Evolutionary conservation across 257 asterid species (phyloP), one percentile per base, ranked within the genome.

Genomic region (Solanum bukasovii): DNA sequence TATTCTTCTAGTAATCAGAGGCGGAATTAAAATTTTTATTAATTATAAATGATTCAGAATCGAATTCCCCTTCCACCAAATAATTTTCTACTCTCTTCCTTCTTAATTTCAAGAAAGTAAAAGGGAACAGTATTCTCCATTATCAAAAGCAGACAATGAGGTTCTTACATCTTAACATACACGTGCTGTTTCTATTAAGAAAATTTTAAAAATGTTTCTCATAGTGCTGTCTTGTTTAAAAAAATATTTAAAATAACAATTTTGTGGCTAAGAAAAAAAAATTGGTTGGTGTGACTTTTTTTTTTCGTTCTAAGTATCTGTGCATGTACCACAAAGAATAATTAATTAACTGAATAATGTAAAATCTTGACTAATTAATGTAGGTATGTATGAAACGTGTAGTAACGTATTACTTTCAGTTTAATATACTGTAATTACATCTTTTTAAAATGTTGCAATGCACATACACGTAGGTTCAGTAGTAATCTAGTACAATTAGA

Each of bases 61-160:
- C 4, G 21, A 34, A 18, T 18, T 34, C 16, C 27, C 7, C 8
- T 4, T 34, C 81, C 14, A 9, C 16, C 7, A 20, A 34, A 73
- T 73, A 18, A 9, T 73, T 73, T 13, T 33, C 16, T 73, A 34
- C 16, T 5, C 23, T 33, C 21, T 5, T 21, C 16, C 29, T 13
- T 35, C 82, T 35, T 74, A 74, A 37, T 74, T 52, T 74, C 83
- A 75, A 37, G 56, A 75, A 74, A 75, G 83, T 75, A 37, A 75
- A 74, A 23, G 5, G 49, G 82, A 37, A 37, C 13, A 11, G 9
- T 75, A 75, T 75, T 75, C 56, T 75, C 9, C 1, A 37, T 75
- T 75, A 35, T 75, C 52, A 75, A 75, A 75, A 37, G 33, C 83
- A 23, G 11, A 74, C 56, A 74, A 37, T 21, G 52, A 74, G 52